Percentiles rank a stretch among this genome's conserved stretches.
Conservation (phyloP, 176 grass and related monocot species). For the Puya raimondii region DNA sequence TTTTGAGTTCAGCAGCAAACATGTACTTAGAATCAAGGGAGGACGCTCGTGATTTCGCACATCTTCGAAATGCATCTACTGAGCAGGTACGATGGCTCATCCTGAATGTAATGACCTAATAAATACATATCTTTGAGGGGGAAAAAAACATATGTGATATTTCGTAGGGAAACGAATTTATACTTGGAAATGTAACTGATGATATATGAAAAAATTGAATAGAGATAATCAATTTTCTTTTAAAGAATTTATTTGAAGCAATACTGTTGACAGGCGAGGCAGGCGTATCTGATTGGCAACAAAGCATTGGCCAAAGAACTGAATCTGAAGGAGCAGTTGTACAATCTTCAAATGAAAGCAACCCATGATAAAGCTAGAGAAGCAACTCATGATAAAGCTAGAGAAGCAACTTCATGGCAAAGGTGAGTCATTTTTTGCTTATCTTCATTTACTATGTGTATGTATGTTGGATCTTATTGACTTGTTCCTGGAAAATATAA, state of each 20-base stretch:
- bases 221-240: not conserved
- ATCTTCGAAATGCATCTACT: slow-evolving; percentile 56
- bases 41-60: slow-evolving; percentile 59
- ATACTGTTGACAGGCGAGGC: slow-evolving; percentile 49
- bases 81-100: slow-evolving; percentile 60
- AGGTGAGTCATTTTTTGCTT: slow-evolving; percentile 36
- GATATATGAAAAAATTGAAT: not conserved
- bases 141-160: not conserved
- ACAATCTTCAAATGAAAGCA: slow-evolving; percentile 75
- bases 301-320: slow-evolving; percentile 65
- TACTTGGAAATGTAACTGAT: not conserved
- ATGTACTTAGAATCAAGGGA: slow-evolving; percentile 64
- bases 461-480: not conserved
- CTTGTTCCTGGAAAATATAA: not conserved
- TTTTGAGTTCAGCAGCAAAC: slow-evolving; percentile 51
- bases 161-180: not conserved
- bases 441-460: slow-evolving; percentile 1
- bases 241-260: not conserved
- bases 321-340: slow-evolving; percentile 60
- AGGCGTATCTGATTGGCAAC: slow-evolving; percentile 48
- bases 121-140: not conserved
- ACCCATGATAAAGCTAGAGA: slow-evolving; percentile 84
- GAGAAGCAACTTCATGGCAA: slow-evolving; percentile 47
- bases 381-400: slow-evolving; percentile 73
- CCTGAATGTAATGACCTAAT: not conserved